Conservation (phyloP, 2,329 filamentous ascomycete genomes). For the Sclerotinia minor region DNA sequence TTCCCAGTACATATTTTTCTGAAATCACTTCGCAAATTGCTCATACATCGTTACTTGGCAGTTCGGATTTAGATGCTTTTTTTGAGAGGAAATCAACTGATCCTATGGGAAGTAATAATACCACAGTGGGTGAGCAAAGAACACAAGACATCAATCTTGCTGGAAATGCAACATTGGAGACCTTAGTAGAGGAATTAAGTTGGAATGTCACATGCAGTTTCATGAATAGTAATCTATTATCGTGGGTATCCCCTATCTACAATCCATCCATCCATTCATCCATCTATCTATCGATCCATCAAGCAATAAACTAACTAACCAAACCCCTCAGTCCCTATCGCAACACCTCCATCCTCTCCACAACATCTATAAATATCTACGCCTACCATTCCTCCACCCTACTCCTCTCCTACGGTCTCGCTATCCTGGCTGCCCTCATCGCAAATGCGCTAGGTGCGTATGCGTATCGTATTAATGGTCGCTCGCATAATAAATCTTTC, state of each 20-base stretch:
- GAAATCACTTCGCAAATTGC: constrained; percentile 29
- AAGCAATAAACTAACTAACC: background rate
- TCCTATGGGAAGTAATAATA: background rate
- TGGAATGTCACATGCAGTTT: constrained; percentile 12
- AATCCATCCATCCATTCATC: background rate
- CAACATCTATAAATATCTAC: constrained; percentile 27
- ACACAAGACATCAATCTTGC: constrained; percentile 1
- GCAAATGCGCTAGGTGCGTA: constrained; percentile 28
- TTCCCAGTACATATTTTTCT: constrained; percentile 20
- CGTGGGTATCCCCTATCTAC: background rate
- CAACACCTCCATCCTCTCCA: background rate
- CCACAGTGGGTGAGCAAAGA: background rate
- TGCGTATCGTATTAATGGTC: constrained; percentile 29
- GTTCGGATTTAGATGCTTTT: constrained; percentile 29
- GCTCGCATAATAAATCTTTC: constrained; percentile 30
- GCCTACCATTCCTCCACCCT: constrained; percentile 28
- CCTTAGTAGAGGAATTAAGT: background rate
- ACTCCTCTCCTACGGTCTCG: constrained; percentile 29
- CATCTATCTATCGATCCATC: background rate
- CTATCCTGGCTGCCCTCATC: constrained; percentile 25
- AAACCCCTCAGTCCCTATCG: background rate
- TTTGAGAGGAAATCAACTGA: constrained; percentile 25
- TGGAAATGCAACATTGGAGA: constrained; percentile 4
- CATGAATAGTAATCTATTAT: background rate
- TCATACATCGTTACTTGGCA: constrained; percentile 29